Evolutionary conservation across 2,329 filamentous ascomycete species (phyloP).

Genomic region (Neofusicoccum kwambonambiense): DNA sequence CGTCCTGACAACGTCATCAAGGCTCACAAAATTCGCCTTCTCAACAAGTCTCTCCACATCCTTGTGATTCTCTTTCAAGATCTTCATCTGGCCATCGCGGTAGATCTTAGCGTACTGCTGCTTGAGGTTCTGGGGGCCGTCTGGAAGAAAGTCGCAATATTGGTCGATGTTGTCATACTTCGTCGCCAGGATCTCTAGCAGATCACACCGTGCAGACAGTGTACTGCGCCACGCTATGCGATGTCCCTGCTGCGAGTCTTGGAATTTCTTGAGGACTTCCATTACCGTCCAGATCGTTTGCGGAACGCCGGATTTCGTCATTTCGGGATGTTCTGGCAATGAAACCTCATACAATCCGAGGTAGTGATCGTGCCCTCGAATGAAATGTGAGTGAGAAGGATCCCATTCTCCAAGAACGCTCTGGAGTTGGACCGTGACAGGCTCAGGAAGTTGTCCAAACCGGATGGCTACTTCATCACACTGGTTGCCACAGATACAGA

Average conservation of each 20-base stretch:
- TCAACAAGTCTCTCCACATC: conserved; percentile 1
- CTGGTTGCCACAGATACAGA: conserved; percentile 48
- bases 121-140: conserved; percentile 30
- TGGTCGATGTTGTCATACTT: conserved; percentile 27
- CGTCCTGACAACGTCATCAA: not conserved
- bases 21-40: not conserved
- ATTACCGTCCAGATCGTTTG: conserved; percentile 34
- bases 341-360: conserved; percentile 32
- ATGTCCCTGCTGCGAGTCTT: not conserved
- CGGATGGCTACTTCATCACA: conserved; percentile 47
- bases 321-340: conserved; percentile 23
- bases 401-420: conserved; percentile 20
- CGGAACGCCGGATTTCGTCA: conserved; percentile 35
- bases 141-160: conserved; percentile 21
- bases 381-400: conserved; percentile 26
- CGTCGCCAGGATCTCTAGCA: conserved; percentile 27
- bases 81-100: conserved; percentile 34
- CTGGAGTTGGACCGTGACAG: conserved; percentile 25
- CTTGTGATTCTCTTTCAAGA: conserved; percentile 23
- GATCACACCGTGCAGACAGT: conserved; percentile 10
- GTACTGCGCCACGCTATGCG: conserved; percentile 20
- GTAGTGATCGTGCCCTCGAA: conserved; percentile 33
- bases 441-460: conserved; percentile 39
- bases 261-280: conserved; percentile 25
- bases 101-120: conserved; percentile 39